phyloP scores from a whole-genome alignment of 768 basidiomycete genomes.

The Suillus cothurnatus region DNA sequence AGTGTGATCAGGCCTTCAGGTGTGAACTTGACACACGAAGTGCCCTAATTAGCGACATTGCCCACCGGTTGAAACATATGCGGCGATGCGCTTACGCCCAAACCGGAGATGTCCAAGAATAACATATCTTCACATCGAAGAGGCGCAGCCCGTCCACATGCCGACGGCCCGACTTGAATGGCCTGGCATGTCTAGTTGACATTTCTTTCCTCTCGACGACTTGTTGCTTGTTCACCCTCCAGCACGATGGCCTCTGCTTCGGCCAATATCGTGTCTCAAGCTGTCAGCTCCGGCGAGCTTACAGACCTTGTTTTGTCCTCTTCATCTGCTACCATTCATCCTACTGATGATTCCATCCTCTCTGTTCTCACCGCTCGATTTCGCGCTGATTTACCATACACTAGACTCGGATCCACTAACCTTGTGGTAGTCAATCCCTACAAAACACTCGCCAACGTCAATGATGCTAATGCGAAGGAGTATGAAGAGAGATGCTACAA shows the following conservation, averaged over 20 bases:
- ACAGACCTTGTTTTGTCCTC: constrained; percentile 44
- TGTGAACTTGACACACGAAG: background rate
- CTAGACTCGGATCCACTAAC: constrained; percentile 49
- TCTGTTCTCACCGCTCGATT: constrained; percentile 57
- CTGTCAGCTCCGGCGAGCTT: constrained; percentile 50
- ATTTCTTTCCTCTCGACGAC: constrained; percentile 15
- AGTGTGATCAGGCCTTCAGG: background rate
- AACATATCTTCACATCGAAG: constrained; percentile 12
- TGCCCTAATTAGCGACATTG: background rate
- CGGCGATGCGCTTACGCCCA: constrained; percentile 4
- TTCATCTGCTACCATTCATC: constrained; percentile 45
- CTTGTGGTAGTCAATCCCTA: constrained; percentile 64
- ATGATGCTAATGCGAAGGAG: constrained; percentile 58
- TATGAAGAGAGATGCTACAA: constrained; percentile 59
- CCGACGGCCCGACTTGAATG: constrained; percentile 8
- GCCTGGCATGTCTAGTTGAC: constrained; percentile 8
- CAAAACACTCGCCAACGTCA: constrained; percentile 55
- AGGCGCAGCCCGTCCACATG: constrained; percentile 13
- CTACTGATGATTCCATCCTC: constrained; percentile 59
- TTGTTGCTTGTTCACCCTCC: constrained; percentile 16
- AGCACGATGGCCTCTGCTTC: constrained; percentile 43
- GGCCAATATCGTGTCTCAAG: constrained; percentile 35
- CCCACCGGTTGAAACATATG: constrained; percentile 1
- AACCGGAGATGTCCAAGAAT: constrained; percentile 20
- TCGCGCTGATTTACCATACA: constrained; percentile 57